Evolutionary conservation across 2,329 filamentous ascomycete genomes (phyloP).

Genomic region (Aspergillus calidoustus): DNA sequence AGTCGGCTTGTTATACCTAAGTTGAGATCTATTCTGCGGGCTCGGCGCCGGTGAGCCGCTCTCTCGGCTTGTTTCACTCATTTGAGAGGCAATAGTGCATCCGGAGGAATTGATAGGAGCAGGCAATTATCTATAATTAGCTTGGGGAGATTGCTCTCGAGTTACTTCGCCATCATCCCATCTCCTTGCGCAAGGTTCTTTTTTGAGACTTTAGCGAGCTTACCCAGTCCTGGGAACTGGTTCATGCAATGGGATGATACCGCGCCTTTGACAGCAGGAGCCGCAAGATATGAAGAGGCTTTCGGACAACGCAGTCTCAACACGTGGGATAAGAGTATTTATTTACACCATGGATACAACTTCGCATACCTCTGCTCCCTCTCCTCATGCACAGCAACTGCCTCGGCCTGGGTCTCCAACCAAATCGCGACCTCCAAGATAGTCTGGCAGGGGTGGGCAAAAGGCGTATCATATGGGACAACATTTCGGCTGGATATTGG

Average conservation of each 20-base stretch:
- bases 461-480: background rate
- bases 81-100: no score
- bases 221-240: background rate
- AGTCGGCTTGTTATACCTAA: no score
- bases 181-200: background rate
- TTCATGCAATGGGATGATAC: background rate
- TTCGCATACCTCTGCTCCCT: no score
- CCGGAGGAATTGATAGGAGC: background rate
- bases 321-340: background rate
- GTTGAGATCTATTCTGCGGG: no score
- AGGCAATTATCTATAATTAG: background rate
- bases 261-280: background rate
- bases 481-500: background rate
- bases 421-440: background rate
- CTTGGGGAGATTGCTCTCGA: background rate
- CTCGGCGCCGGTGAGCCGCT: no score
- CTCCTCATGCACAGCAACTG: no score
- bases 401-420: no score
- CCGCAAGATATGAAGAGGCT: background rate
- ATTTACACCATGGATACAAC: no score
- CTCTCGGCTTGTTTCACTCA: no score
- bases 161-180: background rate
- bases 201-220: background rate
- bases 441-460: background rate
- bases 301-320: background rate